phyloP scores from a whole-genome alignment of 1,139 yeast species.

The Wickerhamiella pararugosa region DNA sequence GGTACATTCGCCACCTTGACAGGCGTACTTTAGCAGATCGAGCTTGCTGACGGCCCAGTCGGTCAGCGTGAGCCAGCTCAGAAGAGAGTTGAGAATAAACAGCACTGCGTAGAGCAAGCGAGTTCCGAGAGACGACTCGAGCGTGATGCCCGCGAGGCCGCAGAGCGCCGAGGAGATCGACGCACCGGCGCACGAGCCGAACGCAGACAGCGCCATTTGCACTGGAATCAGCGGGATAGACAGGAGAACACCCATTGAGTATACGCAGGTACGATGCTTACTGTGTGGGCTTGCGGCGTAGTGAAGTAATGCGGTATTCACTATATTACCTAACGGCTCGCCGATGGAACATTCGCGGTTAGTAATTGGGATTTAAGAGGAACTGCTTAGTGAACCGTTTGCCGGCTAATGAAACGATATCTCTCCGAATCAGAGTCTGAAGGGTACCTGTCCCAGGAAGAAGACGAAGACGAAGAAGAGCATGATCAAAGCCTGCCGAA shows the following conservation, averaged over 20 bases:
- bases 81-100: slow-evolving; percentile 57
- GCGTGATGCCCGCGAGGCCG: slow-evolving; percentile 32
- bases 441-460: too few relatives aligned
- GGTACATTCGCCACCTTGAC: slow-evolving; percentile 74
- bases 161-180: slow-evolving; percentile 64
- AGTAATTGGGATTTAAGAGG: too few relatives aligned
- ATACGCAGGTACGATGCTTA: too few relatives aligned
- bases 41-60: slow-evolving; percentile 66
- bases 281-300: too few relatives aligned
- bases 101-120: slow-evolving; percentile 74
- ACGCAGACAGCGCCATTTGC: slow-evolving; percentile 47
- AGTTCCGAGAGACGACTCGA: slow-evolving; percentile 60
- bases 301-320: too few relatives aligned
- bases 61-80: slow-evolving; percentile 85
- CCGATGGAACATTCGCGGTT: too few relatives aligned
- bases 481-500: neutral
- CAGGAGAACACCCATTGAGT: slow-evolving; percentile 64
- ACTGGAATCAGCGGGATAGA: slow-evolving; percentile 52
- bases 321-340: too few relatives aligned
- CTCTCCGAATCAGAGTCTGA: too few relatives aligned
- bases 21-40: slow-evolving; percentile 56
- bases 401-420: too few relatives aligned
- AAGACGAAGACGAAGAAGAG: too few relatives aligned
- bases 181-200: slow-evolving; percentile 76
- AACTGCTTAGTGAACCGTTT: too few relatives aligned